Conservation (phyloP, 179 eudicot genomes). For the Silene noctiflora region DNA sequence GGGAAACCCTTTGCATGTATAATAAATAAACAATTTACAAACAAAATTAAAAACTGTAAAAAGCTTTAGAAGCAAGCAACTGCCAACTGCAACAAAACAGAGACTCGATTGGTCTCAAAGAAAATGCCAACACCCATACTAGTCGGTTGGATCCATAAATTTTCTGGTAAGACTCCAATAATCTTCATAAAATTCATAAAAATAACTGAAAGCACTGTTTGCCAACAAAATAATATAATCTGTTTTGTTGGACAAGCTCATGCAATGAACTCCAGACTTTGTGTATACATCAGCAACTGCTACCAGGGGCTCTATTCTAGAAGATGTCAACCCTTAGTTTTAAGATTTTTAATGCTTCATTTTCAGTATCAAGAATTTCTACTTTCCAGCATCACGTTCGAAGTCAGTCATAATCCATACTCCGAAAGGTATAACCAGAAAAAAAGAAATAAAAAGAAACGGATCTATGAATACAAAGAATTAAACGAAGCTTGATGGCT, state of each 20-base stretch:
- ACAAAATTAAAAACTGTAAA: neutral
- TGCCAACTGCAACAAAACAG: neutral
- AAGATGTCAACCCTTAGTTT: neutral
- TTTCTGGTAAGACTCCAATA: neutral
- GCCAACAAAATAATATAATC: neutral
- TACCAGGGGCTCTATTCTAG: neutral
- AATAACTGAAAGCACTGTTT: neutral
- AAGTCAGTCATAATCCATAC: neutral
- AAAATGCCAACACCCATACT: too few species aligned
- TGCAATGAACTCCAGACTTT: neutral
- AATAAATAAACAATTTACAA: neutral
- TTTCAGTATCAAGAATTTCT: constrained; percentile 7
- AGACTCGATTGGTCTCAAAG: neutral
- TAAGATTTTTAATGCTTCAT: neutral
- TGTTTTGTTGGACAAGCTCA: neutral
- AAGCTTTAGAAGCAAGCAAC: neutral
- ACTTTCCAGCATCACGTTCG: neutral
- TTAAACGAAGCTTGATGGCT: neutral
- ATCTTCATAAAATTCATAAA: neutral
- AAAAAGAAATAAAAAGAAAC: neutral
- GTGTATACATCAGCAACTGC: neutral
- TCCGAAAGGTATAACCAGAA: neutral
- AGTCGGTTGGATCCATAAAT: neutral
- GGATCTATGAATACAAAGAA: too few species aligned
- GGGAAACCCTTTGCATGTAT: neutral